phyloP scores from a whole-genome alignment of 1,284 basidiomycete genomes.

The Microbotryomycetes sp. region DNA sequence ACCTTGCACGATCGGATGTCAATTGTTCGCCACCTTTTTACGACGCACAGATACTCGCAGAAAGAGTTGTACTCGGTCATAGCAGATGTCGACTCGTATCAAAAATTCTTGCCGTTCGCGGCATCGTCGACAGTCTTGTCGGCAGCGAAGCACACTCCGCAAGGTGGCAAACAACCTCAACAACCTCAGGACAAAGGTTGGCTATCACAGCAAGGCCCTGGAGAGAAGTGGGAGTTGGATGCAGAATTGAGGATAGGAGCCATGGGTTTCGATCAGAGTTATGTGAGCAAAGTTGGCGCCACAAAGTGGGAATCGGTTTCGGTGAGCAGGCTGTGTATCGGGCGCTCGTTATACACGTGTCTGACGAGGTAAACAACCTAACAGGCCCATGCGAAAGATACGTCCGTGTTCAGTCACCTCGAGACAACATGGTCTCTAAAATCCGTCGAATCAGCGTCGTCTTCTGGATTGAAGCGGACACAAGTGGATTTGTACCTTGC shows the following conservation, averaged over 20 bases:
- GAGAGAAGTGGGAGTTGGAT: constrained; percentile 55
- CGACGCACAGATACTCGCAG: constrained; percentile 54
- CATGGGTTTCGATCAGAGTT: constrained; percentile 77
- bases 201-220: constrained; percentile 21
- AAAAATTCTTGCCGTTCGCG: constrained; percentile 85
- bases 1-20: too few relatives aligned
- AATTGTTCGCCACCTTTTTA: background rate
- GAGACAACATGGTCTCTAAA: constrained; percentile 58
- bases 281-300: constrained; percentile 77
- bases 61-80: constrained; percentile 78
- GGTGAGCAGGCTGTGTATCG: constrained; percentile 56
- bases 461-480: constrained; percentile 20
- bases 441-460: constrained; percentile 9
- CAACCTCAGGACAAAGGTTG: constrained; percentile 17
- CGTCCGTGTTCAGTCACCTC: constrained; percentile 77
- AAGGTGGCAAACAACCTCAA: constrained; percentile 8
- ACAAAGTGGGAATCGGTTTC: constrained; percentile 66
- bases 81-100: constrained; percentile 78
- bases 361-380: background rate
- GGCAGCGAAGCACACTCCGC: constrained; percentile 6
- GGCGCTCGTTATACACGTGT: too few relatives aligned
- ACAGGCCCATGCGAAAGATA: constrained; percentile 72
- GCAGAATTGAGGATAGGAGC: constrained; percentile 87
- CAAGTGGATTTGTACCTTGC: constrained; percentile 48
- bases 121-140: constrained; percentile 62